These are phyloP conservation scores for Crassisporium funariophilum DNA, from an alignment of 768 basidiomycete species.

Conservation along the genomic window DNA sequence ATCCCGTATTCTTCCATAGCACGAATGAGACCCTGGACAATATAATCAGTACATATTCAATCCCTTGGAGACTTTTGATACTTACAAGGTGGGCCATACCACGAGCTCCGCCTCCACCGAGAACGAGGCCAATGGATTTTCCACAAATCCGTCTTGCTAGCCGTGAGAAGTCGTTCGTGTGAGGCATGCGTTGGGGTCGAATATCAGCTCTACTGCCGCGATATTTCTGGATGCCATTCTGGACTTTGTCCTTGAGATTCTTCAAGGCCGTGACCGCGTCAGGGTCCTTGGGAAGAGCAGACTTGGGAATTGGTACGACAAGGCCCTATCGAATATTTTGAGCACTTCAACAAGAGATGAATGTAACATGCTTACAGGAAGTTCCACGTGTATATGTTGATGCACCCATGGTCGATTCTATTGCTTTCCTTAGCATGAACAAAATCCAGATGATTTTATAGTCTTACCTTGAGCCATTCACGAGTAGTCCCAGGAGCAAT, in stretches of 20 bases:
- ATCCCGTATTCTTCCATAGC: conserved; percentile 91
- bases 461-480: conserved; percentile 86
- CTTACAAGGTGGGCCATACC: conserved; percentile 52
- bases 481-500: conserved; percentile 91
- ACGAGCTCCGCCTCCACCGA: conserved; percentile 97
- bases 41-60: conserved; percentile 9
- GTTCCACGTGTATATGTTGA: conserved; percentile 93
- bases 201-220: conserved; percentile 63
- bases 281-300: conserved; percentile 70
- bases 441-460: not conserved
- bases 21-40: conserved; percentile 81
- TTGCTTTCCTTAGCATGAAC: conserved; percentile 8
- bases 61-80: conserved; percentile 3
- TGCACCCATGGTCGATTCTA: conserved; percentile 96
- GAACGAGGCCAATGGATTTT: conserved; percentile 88
- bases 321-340: conserved; percentile 69
- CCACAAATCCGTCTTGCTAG: conserved; percentile 91
- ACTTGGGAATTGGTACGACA: conserved; percentile 64
- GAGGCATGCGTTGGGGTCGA: conserved; percentile 75
- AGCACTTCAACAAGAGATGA: conserved; percentile 11
- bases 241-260: conserved; percentile 90
- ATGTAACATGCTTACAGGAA: conserved; percentile 53
- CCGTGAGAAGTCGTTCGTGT: conserved; percentile 90
- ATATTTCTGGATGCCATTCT: conserved; percentile 87
- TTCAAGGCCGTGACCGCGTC: conserved; percentile 88